Evolutionary conservation across 768 basidiomycete genomes (phyloP), one percentile per base, ranked within the genome.

Genomic region (Tulasnella sp.): DNA sequence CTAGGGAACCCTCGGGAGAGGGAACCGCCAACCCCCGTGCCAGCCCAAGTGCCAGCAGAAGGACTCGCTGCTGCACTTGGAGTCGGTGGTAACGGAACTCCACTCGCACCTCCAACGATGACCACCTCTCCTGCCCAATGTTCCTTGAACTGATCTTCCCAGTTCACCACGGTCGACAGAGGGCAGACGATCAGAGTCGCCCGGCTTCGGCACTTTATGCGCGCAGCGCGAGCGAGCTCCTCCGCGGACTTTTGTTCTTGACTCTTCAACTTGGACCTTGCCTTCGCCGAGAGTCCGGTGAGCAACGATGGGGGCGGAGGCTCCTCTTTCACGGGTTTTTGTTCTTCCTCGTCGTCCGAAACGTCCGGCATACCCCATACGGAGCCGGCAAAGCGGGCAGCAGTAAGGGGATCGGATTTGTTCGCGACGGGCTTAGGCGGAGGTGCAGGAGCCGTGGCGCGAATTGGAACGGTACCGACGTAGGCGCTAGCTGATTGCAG

Each of bases 121-220:
- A 87, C 87, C 3, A 98, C 95, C 76, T 91, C 89, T 10, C 96
- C 96, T 80, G 89, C 89, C 96, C 96, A 98, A 83, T 99, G 98
- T 83, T 99, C 98, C 78, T 92, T 90, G 82, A 99, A 95, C 84
- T 99, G 98, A 77, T 97, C 95, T 85, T 99, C 98, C 98, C 98
- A 99, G 82, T 99, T 99, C 71, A 94, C 91, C 2, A 99, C 95
- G 6, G 98, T 99, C 15, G 95, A 96, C 48, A 99, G 87, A 9
- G 98, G 98, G 82, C 98, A 99, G 39, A 99, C 89, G 81, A 99
- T 94, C n/a, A 99, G 86, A 7, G 98, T 98, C 26, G 93, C 98
- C 44, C 95, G 90, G 81, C 92, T 94, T 81, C 90, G 92, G 46
- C 88, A 86, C 84, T 94, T 96, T 82, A 97, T 91, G 44, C 92